Percentiles rank a stretch among this genome's conserved stretches.
phyloP scores from a whole-genome alignment of 352 stramenopile species.

The Lagenidium sp. region DNA sequence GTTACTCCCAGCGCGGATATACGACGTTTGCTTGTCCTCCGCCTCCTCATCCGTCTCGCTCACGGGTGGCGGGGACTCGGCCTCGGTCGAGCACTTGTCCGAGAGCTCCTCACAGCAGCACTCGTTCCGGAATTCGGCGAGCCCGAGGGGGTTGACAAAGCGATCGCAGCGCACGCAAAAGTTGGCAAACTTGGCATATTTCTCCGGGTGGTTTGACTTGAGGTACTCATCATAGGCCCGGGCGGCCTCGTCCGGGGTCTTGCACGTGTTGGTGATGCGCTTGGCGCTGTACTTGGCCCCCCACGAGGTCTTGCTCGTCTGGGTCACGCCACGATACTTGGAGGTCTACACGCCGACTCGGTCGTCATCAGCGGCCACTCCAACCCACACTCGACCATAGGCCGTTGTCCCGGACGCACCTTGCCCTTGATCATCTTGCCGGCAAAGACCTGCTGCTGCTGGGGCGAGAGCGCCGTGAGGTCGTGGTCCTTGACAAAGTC shows the following conservation, averaged over 20 bases:
- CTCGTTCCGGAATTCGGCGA: conserved; percentile 67
- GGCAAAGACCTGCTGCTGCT: conserved; percentile 43
- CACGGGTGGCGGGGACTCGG: conserved; percentile 13
- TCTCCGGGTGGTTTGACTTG: conserved; percentile 72
- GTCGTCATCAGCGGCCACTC: conserved; percentile 1
- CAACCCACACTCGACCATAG: not conserved
- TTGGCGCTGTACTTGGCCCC: conserved; percentile 85
- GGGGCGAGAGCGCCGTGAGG: conserved; percentile 30
- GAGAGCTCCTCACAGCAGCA: conserved; percentile 40
- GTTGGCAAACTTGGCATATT: conserved; percentile 83
- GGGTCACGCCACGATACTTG: conserved; percentile 79
- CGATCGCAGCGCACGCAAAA: conserved; percentile 74
- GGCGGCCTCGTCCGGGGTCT: conserved; percentile 78
- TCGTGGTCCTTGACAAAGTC: conserved; percentile 35
- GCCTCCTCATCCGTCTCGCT: conserved; percentile 36
- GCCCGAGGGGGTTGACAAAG: conserved; percentile 75
- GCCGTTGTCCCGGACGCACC: conserved; percentile 17
- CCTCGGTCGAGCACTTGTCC: conserved; percentile 9
- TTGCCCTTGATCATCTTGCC: conserved; percentile 81
- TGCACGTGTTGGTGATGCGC: conserved; percentile 84
- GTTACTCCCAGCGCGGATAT: conserved; percentile 42
- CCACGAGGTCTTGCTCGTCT: conserved; percentile 84
- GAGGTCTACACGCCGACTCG: conserved; percentile 34
- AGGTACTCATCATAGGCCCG: conserved; percentile 79
- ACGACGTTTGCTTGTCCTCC: conserved; percentile 4